Evolutionary conservation across 1,284 basidiomycete genomes (phyloP).

Genomic region (Ustilago lituana): DNA sequence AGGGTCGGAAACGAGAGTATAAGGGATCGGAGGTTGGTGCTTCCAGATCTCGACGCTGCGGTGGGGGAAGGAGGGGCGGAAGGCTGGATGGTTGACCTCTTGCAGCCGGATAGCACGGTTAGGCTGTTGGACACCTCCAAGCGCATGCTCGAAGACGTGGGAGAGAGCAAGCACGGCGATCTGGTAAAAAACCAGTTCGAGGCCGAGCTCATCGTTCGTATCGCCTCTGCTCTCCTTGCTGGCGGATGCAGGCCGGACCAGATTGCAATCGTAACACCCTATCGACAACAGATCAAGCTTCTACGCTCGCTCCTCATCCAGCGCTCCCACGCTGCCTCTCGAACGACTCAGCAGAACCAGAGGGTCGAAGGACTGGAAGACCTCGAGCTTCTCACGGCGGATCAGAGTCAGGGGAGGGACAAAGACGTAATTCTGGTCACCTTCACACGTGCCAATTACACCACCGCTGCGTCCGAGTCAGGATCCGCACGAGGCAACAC

Average conservation of each 20-base stretch:
- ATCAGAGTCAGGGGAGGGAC: constrained; percentile 93
- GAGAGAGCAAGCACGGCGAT: constrained; percentile 68
- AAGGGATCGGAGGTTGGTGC: constrained; percentile 73
- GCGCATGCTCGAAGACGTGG: constrained; percentile 77
- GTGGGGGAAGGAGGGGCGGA: not conserved
- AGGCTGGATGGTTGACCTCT: constrained; percentile 74
- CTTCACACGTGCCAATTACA: constrained; percentile 53
- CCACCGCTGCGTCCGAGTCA: not conserved
- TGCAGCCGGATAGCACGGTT: constrained; percentile 80
- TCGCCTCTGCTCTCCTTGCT: constrained; percentile 75
- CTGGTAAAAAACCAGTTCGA: constrained; percentile 78
- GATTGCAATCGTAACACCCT: constrained; percentile 88
- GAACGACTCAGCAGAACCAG: not conserved
- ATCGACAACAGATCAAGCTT: constrained; percentile 93
- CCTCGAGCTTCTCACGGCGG: constrained; percentile 91
- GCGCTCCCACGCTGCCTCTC: too few relatives aligned
- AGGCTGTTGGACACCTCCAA: constrained; percentile 88
- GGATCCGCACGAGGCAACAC: constrained; percentile 17
- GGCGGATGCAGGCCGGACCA: constrained; percentile 77
- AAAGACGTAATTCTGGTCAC: constrained; percentile 61
- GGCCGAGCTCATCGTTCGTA: constrained; percentile 73
- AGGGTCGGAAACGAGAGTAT: constrained; percentile 80
- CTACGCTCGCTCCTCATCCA: constrained; percentile 70
- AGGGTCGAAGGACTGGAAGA: not conserved
- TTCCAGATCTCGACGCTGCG: constrained; percentile 70